These are phyloP conservation scores for Psilocybe cubensis DNA, from an alignment of 768 basidiomycete species.

Conservation along the genomic window DNA sequence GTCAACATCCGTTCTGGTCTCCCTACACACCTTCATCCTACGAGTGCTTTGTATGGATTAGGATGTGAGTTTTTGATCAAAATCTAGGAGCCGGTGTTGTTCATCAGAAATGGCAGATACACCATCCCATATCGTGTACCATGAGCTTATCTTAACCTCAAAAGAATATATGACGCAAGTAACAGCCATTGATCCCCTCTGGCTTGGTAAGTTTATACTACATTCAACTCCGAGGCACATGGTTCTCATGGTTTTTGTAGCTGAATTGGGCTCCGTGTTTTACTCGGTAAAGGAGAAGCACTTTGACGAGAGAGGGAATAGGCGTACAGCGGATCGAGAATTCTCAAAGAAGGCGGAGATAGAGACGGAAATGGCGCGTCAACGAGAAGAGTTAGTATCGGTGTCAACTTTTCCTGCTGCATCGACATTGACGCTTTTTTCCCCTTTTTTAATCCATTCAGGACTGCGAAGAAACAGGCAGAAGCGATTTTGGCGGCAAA, in stretches of 20 bases:
- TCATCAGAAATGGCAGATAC: constrained; percentile 61
- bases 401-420: constrained; percentile 7
- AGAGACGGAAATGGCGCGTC: constrained; percentile 87
- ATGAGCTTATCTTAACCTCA: constrained; percentile 93
- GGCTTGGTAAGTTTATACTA: constrained; percentile 71
- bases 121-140: constrained; percentile 95
- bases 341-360: constrained; percentile 91
- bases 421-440: not conserved
- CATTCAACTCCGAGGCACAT: not conserved
- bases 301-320: constrained; percentile 86
- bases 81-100: constrained; percentile 5
- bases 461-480: constrained; percentile 62
- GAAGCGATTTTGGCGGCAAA: constrained; percentile 64
- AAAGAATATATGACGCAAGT: constrained; percentile 99
- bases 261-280: constrained; percentile 94
- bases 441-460: constrained; percentile 29
- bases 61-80: constrained; percentile 67
- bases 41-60: constrained; percentile 93
- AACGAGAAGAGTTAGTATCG: constrained; percentile 70
- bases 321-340: constrained; percentile 82
- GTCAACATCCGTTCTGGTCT: constrained; percentile 95
- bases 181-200: constrained; percentile 96
- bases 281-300: constrained; percentile 98
- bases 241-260: constrained; percentile 38
- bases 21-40: constrained; percentile 95